Conservation (phyloP, 2,329 filamentous ascomycete species). For the Coniochaeta ligniaria region DNA sequence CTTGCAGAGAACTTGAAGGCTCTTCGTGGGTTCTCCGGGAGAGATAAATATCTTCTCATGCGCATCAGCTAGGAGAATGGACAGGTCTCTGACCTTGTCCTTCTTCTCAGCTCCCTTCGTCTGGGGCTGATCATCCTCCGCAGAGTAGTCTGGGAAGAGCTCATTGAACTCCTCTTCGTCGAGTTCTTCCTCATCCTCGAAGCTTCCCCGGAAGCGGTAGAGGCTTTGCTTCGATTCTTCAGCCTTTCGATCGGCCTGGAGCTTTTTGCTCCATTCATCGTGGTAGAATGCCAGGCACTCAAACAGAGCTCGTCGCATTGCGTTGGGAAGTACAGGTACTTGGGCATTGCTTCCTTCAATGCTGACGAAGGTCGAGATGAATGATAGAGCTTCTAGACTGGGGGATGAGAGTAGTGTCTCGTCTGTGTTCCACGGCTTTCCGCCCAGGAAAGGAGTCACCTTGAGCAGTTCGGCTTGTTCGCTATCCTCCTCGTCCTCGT, state of each 20-base stretch:
- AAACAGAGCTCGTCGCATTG: conserved; percentile 49
- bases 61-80: conserved; percentile 52
- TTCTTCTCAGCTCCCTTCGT: conserved; percentile 20
- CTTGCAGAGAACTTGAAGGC: conserved; percentile 36
- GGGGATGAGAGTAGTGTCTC: conserved; percentile 17
- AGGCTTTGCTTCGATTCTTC: conserved; percentile 67
- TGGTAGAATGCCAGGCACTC: conserved; percentile 68
- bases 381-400: conserved; percentile 42
- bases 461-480: conserved; percentile 25
- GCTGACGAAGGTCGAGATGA: conserved; percentile 34
- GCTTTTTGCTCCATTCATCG: conserved; percentile 69
- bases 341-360: conserved; percentile 37
- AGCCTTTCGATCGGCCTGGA: conserved; percentile 69
- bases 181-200: conserved; percentile 68
- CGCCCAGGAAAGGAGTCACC: conserved; percentile 51
- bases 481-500: conserved; percentile 15
- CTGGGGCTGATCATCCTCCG: conserved; percentile 28
- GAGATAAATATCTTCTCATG: conserved; percentile 49
- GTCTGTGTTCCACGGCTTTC: conserved; percentile 23
- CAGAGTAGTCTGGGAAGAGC: conserved; percentile 74
- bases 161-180: conserved; percentile 69
- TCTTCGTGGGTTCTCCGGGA: conserved; percentile 28
- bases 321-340: conserved; percentile 20
- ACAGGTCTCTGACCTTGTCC: conserved; percentile 43
- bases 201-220: conserved; percentile 75